Evolutionary conservation across 352 stramenopile species (phyloP).

Genomic region (Thalassiosira exigua): DNA sequence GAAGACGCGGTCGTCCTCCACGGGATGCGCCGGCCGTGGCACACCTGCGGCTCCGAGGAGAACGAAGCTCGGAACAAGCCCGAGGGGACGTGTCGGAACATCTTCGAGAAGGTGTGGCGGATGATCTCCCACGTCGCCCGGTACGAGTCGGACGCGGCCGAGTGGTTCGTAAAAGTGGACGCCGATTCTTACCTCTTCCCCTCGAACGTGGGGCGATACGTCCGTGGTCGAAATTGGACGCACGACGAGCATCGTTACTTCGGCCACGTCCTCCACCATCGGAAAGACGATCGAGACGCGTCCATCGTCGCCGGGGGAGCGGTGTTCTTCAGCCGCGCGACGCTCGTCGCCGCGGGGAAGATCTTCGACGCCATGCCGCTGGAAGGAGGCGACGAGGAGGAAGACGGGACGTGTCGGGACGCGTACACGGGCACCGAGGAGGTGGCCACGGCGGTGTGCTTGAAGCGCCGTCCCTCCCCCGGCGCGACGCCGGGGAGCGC

Average conservation of each 20-base stretch:
- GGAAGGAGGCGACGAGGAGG: slow-evolving; percentile 47
- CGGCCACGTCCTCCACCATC: slow-evolving; percentile 57
- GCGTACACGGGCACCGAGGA: slow-evolving; percentile 53
- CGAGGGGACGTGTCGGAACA: slow-evolving; percentile 48
- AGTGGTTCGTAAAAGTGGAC: slow-evolving; percentile 68
- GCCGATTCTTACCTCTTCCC: slow-evolving; percentile 59
- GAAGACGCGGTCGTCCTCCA: slow-evolving; percentile 55
- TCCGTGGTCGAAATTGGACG: slow-evolving; percentile 29
- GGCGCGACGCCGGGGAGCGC: slow-evolving; percentile 36
- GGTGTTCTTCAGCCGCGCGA: slow-evolving; percentile 50
- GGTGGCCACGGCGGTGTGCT: slow-evolving; percentile 49
- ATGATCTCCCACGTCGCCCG: slow-evolving; percentile 28
- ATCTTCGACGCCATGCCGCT: slow-evolving; percentile 48
- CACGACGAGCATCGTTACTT: slow-evolving; percentile 60
- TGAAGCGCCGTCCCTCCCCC: slow-evolving; percentile 37
- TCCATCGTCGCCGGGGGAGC: slow-evolving; percentile 49
- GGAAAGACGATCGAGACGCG: slow-evolving; percentile 33
- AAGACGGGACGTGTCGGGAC: slow-evolving; percentile 58
- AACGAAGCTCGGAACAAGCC: slow-evolving; percentile 30
- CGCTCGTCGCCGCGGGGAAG: slow-evolving; percentile 34
- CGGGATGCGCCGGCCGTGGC: slow-evolving; percentile 46
- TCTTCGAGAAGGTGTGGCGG: slow-evolving; percentile 61
- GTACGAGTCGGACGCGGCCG: slow-evolving; percentile 24
- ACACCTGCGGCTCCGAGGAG: slow-evolving; percentile 30
- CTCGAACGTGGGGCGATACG: slow-evolving; percentile 46